Evolutionary conservation across 768 basidiomycete species (phyloP), one percentile per base, ranked within the genome.

Genomic region (button mushroom (Agaricus bisporus)): DNA sequence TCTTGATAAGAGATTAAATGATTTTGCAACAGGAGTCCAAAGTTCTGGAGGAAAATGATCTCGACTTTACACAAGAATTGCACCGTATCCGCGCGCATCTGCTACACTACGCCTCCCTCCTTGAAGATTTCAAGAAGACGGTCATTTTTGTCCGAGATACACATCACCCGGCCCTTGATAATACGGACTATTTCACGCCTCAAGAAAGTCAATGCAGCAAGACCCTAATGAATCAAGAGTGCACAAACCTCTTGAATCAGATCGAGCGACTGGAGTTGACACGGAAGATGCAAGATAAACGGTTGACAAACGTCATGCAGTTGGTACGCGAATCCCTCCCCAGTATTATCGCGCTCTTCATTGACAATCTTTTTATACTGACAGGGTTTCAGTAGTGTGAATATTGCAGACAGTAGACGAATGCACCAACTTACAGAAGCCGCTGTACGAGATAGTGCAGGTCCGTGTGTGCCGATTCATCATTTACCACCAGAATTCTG

Each of bases 11-110:
- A 26, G n/a, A 18, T 18, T 28, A 11, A 29, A 18, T n/a, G 5
- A 14, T 12, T 11, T 8, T 35, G 10, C 49, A 49, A 49, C 41
- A 79, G 78, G 79, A 80, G 64, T 60, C 72, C 22, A 58, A 59
- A 36, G 72, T 73, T 9, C 67, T 77, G 42, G 48, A 56, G 10
- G 18, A 49, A 12, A 45, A 43, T n/a, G 53, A 54, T 22, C 52
- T 57, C 12, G 42, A 57, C 14, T 67, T 80, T 35, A 81, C 80
- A 1, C 72, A 71, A 18, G 71, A 78, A 49, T 65, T 81, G 32
- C 77, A 81, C 56, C 66, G 77, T 56, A 66, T 81, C 51, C 78
- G 78, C 38, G 79, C 80, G 0, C 77, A 79, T 58, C 69, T 78
- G 12, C 66, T 81, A 10, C 76, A 80, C 56, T 77, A 80, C 56